A percentile compares a stretch with the other conserved stretches of the same genome.
phyloP scores from a whole-genome alignment of 2,329 filamentous ascomycete genomes.

The Aspergillus aculeatinus region DNA sequence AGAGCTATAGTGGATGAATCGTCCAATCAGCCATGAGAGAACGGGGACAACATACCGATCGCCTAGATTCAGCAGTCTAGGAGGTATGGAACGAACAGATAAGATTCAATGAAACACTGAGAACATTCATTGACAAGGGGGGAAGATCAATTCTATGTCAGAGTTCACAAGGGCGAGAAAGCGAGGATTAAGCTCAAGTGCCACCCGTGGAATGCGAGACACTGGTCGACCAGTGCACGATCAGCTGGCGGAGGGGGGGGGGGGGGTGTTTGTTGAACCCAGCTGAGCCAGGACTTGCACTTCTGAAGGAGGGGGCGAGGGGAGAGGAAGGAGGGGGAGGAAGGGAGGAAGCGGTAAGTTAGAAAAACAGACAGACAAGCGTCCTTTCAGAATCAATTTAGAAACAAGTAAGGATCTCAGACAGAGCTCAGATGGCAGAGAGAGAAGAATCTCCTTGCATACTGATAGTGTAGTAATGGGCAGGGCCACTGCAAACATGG shows the following conservation, averaged over 20 bases:
- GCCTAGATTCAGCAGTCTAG: not conserved
- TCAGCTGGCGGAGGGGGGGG: too few relatives aligned
- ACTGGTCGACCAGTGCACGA: not conserved
- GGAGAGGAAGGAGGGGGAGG: not conserved
- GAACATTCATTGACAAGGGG: constrained; percentile 12
- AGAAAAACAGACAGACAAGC: not conserved
- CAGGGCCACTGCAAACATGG: constrained; percentile 5
- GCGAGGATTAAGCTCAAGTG: constrained; percentile 8
- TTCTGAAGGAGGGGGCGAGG: not conserved
- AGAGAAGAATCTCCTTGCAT: constrained; percentile 19
- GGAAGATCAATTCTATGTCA: constrained; percentile 2
- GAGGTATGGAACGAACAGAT: constrained; percentile 6
- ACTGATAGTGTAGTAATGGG: not conserved
- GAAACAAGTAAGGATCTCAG: too few relatives aligned
- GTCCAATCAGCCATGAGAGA: not conserved
- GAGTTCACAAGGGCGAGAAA: constrained; percentile 3
- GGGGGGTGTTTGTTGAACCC: not conserved
- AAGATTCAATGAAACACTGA: constrained; percentile 1
- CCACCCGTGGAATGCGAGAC: not conserved
- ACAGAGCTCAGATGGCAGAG: not conserved
- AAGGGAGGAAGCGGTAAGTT: not conserved
- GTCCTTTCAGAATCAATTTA: too few relatives aligned
- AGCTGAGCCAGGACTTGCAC: not conserved
- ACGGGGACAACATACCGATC: constrained; percentile 9
- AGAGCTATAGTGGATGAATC: not conserved